Conservation (phyloP, 1,139 yeast genomes). For the Taphrina wiesneri region DNA sequence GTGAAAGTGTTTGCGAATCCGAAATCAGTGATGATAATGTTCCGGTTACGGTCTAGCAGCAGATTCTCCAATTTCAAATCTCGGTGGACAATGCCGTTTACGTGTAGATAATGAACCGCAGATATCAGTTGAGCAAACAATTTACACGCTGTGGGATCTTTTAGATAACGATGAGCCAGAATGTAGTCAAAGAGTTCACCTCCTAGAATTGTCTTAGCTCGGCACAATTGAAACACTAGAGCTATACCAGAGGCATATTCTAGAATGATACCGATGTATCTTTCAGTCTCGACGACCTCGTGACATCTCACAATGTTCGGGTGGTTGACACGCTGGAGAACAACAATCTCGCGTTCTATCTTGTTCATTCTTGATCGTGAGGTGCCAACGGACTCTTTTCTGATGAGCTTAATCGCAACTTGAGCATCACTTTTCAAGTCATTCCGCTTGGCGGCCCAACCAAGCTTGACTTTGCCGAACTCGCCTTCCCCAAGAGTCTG, state of each 20-base stretch:
- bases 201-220: slow-evolving; percentile 44
- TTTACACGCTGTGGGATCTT: slow-evolving; percentile 81
- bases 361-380: slow-evolving; percentile 64
- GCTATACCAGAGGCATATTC: slow-evolving; percentile 79
- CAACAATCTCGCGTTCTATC: slow-evolving; percentile 89
- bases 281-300: slow-evolving; percentile 90
- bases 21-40: slow-evolving; percentile 76
- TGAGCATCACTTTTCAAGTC: slow-evolving; percentile 46
- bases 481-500: slow-evolving; percentile 95
- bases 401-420: slow-evolving; percentile 89
- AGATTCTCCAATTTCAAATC: slow-evolving; percentile 72
- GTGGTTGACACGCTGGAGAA: slow-evolving; percentile 73
- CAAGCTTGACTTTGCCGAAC: slow-evolving; percentile 95
- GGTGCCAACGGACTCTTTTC: slow-evolving; percentile 77
- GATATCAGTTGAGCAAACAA: slow-evolving; percentile 89
- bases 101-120: slow-evolving; percentile 88
- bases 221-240: not conserved
- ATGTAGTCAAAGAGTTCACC: slow-evolving; percentile 96
- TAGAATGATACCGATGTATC: slow-evolving; percentile 90
- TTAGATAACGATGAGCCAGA: slow-evolving; percentile 77
- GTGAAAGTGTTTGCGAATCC: slow-evolving; percentile 91
- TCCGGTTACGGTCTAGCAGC: slow-evolving; percentile 73
- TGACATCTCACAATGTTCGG: slow-evolving; percentile 91
- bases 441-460: slow-evolving; percentile 55
- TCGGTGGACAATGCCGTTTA: slow-evolving; percentile 78